Conservation (phyloP, 208 protist species). For the Crithidia acanthocephali region DNA sequence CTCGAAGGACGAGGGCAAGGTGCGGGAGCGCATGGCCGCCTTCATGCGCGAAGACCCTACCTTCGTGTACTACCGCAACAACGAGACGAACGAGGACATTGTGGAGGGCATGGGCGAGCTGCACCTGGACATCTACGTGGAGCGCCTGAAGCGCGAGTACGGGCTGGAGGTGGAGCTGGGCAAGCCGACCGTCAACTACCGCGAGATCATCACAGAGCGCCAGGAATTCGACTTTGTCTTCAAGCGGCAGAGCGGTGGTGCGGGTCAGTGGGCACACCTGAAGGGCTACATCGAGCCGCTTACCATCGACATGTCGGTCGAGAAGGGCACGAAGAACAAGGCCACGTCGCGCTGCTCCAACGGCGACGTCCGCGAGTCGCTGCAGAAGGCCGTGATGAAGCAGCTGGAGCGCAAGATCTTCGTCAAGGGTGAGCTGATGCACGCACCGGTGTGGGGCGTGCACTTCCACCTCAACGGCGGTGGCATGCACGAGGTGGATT, state of each 20-base stretch:
- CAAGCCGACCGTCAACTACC: constrained; percentile 97
- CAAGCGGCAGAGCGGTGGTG: constrained; percentile 99
- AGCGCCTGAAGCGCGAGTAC: constrained; percentile 96
- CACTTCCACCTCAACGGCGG: constrained; percentile 97
- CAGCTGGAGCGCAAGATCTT: constrained; percentile 93
- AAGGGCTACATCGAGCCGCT: constrained; percentile 94
- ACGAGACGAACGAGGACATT: constrained; percentile 95
- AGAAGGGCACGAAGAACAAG: constrained; percentile 91
- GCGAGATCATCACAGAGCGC: constrained; percentile 91
- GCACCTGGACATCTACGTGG: constrained; percentile 97
- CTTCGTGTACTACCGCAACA: constrained; percentile 94
- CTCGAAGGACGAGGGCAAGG: constrained; percentile 74
- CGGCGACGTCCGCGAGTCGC: constrained; percentile 93
- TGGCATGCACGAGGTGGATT: constrained; percentile 98
- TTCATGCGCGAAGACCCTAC: constrained; percentile 98
- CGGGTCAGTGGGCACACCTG: constrained; percentile 98
- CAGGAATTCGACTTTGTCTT: constrained; percentile 97
- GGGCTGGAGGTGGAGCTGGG: constrained; percentile 90
- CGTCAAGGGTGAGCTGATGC: constrained; percentile 94
- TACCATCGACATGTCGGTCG: constrained; percentile 89
- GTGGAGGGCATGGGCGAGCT: constrained; percentile 98
- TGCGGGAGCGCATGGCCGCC: constrained; percentile 83
- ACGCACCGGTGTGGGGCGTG: constrained; percentile 96
- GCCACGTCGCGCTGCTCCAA: constrained; percentile 93
- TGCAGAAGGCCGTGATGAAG: constrained; percentile 94